phyloP scores from a whole-genome alignment of 352 stramenopile species.

The Pilasporangium apinafurcum region DNA sequence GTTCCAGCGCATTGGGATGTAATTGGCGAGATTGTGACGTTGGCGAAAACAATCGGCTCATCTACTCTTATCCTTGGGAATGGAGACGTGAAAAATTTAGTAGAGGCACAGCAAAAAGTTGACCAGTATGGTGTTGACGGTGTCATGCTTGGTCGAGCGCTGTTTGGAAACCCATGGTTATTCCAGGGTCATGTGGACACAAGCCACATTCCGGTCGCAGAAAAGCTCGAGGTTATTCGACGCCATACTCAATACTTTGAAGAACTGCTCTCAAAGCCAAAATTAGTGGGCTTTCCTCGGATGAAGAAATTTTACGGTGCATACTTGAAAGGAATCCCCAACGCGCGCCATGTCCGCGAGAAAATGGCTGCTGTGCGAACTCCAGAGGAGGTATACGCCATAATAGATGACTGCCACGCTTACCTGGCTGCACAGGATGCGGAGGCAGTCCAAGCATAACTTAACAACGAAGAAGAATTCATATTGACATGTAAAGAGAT shows the following conservation, averaged over 20 bases:
- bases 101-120: conserved; percentile 63
- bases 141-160: conserved; percentile 68
- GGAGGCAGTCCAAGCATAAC: conserved; percentile 1
- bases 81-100: conserved; percentile 60
- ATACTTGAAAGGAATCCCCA: conserved; percentile 71
- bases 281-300: conserved; percentile 48
- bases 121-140: conserved; percentile 63
- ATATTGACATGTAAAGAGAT: neutral
- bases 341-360: conserved; percentile 62
- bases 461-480: neutral
- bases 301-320: conserved; percentile 80
- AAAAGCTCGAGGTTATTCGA: conserved; percentile 52
- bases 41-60: conserved; percentile 47
- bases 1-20: conserved; percentile 77
- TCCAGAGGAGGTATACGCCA: conserved; percentile 42
- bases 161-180: conserved; percentile 81
- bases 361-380: conserved; percentile 33
- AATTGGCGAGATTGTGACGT: conserved; percentile 59
- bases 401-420: conserved; percentile 46
- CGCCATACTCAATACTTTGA: conserved; percentile 70
- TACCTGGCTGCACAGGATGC: conserved; percentile 20
- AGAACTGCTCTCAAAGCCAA: conserved; percentile 33
- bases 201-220: conserved; percentile 36
- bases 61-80: conserved; percentile 71
- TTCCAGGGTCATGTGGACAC: conserved; percentile 61